These are phyloP conservation scores for Chrysoporthe cubensis DNA, from an alignment of 2,329 filamentous ascomycete genomes.

Conservation along the genomic window DNA sequence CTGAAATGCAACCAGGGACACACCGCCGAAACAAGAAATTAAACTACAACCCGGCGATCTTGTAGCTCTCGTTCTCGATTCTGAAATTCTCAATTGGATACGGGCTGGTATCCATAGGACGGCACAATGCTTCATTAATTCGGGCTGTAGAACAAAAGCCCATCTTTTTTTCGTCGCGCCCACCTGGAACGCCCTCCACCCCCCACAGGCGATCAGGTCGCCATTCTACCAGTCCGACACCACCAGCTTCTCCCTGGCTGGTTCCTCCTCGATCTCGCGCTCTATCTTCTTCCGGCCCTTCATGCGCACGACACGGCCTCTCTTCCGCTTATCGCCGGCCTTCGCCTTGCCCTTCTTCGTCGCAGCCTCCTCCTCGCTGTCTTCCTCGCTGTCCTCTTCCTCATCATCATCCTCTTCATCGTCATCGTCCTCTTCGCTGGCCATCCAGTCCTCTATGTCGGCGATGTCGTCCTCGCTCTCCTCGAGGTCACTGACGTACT, in stretches of 20 bases:
- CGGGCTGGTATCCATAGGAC: constrained; percentile 9
- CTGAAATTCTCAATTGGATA: neutral
- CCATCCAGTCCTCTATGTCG: constrained; percentile 92
- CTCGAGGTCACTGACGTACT: constrained; percentile 92
- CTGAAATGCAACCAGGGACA: constrained; percentile 16
- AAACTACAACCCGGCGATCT: neutral
- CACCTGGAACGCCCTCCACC: constrained; percentile 18
- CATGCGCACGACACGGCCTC: constrained; percentile 52
- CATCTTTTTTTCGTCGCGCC: neutral
- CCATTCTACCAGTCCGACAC: constrained; percentile 32
- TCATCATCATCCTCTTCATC: constrained; percentile 63
- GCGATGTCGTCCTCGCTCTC: constrained; percentile 79
- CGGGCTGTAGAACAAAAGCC: neutral
- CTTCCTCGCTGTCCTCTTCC: constrained; percentile 56
- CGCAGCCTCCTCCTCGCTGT: constrained; percentile 39
- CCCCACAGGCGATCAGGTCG: neutral
- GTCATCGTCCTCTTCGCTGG: constrained; percentile 67
- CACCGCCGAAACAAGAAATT: constrained; percentile 10
- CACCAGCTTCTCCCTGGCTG: constrained; percentile 48
- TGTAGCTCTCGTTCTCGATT: neutral
- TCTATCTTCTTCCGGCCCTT: constrained; percentile 71
- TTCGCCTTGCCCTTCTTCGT: constrained; percentile 57
- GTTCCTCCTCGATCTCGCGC: constrained; percentile 72
- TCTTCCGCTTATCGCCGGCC: constrained; percentile 61
- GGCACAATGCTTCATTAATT: constrained; percentile 15